phyloP scores from a whole-genome alignment of 345 rosid species.

The Limnanthes douglasii region DNA sequence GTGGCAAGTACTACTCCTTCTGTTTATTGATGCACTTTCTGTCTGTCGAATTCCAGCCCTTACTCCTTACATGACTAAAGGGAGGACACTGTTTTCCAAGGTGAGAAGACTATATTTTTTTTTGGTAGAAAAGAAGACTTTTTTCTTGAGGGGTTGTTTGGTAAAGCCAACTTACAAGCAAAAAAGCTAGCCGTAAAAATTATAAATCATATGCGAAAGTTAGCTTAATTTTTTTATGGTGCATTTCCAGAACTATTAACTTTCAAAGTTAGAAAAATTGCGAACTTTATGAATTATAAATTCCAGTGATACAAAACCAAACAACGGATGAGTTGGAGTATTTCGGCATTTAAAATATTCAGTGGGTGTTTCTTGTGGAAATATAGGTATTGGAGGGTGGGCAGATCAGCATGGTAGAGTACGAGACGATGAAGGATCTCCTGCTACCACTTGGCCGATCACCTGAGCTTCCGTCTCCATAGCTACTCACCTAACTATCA shows the following conservation, averaged over 20 bases:
- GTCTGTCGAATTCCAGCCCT: conserved; percentile 53
- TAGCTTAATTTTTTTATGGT: too few species aligned
- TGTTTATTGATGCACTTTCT: conserved; percentile 69
- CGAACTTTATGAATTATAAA: too few species aligned
- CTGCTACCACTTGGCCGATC: conserved; percentile 70
- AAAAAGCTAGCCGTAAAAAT: too few species aligned
- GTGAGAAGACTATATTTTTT: too few species aligned
- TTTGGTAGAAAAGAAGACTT: too few species aligned
- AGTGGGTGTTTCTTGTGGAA: conserved; percentile 7
- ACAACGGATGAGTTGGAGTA: conserved; percentile 12
- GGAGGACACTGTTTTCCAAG: conserved; percentile 34
- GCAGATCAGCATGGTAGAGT: conserved; percentile 52
- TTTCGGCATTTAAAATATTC: background rate
- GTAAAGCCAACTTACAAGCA: too few species aligned
- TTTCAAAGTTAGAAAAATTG: too few species aligned
- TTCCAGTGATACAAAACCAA: too few species aligned
- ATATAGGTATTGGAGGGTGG: conserved; percentile 59
- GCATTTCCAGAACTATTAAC: too few species aligned
- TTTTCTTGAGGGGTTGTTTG: too few species aligned
- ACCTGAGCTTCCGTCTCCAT: conserved; percentile 43
- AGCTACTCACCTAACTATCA: too few species aligned
- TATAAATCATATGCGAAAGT: too few species aligned
- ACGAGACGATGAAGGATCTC: conserved; percentile 64
- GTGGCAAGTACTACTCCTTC: conserved; percentile 69
- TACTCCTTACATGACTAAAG: conserved; percentile 27